Evolutionary conservation across 2,329 filamentous ascomycete species (phyloP), one percentile per base, ranked within the genome.

Genomic region (Amylocarpus encephaloides): DNA sequence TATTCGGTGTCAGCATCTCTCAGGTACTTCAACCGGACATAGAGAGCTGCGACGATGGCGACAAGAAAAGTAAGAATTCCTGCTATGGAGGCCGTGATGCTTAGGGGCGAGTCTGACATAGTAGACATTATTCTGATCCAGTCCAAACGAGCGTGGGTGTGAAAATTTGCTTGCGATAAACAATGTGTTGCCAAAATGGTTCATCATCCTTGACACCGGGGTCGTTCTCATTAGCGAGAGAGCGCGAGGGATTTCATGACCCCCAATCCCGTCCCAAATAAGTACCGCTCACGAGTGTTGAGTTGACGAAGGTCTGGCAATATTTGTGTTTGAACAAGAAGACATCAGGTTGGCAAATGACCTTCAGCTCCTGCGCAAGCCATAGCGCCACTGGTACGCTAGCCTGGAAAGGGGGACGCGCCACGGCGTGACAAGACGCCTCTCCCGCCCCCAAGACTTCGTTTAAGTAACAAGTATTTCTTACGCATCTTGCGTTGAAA

Each of bases 31-130:
- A 76, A 56, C 32, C 71, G 69, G 4, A 67, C 71, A 49, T 73
- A 75, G n/a, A 65, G 55, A 0, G 72, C 67, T 1, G 72, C 71
- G 0, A 67, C 52, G 40, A 75, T 69, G 39, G 72, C 73, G n/a
- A 71, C 67, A 29, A 74, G 61, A 49, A 76, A 75, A 6, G 72
- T 76, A 22, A 75, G 62, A 38, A 76, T 73, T 49, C 72, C 71
- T 2, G 70, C 64, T 39, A 75, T 54, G 50, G 67, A 72, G 46
- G 72, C 66, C 5, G 68, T 68, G 42, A 72, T 70, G 40, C 70
- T 74, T 19, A 76, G 65, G 5, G 71, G 72, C 26, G 71, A 71
- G 61, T 76, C 72, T n/a, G 30, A 16, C 4, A 15, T 40, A 16
- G 11, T 15, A 16, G 3, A 5, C 13, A 16, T 16, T 5, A 19